Evolutionary conservation across 2,329 filamentous ascomycete genomes (phyloP).

Genomic region (Colletotrichum scovillei): DNA sequence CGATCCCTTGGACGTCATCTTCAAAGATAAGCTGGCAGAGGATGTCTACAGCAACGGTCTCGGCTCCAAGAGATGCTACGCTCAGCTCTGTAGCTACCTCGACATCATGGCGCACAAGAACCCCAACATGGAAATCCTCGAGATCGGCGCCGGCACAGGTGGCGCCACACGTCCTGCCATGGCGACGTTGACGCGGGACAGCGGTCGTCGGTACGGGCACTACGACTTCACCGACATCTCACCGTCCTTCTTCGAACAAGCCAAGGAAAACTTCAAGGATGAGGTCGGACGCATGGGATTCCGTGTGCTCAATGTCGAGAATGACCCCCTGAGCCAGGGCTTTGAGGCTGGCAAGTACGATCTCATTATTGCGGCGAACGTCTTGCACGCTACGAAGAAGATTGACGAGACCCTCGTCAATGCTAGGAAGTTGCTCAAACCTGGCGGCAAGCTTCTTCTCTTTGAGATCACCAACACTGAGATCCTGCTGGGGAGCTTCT

Average conservation of each 20-base stretch:
- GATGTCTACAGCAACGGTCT: conserved; percentile 40
- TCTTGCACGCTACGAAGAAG: conserved; percentile 44
- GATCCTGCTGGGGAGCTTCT: conserved; percentile 36
- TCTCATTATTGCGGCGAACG: conserved; percentile 45
- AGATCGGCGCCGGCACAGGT: conserved; percentile 51
- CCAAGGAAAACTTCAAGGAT: conserved; percentile 40
- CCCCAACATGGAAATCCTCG: conserved; percentile 47
- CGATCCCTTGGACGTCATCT: conserved; percentile 44
- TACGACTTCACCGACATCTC: conserved; percentile 55
- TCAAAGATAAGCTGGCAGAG: conserved; percentile 41
- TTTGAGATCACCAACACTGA: conserved; percentile 42
- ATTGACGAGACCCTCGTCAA: conserved; percentile 42
- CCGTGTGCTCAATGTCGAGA: conserved; percentile 48
- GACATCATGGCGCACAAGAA: conserved; percentile 43
- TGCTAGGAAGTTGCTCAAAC: conserved; percentile 41
- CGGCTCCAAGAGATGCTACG: conserved; percentile 36
- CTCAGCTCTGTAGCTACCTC: conserved; percentile 38
- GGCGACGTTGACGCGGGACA: conserved; percentile 29
- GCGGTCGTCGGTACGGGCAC: conserved; percentile 23
- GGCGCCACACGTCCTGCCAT: conserved; percentile 43
- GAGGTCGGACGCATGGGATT: conserved; percentile 43
- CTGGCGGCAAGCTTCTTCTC: conserved; percentile 45
- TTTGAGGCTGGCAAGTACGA: conserved; percentile 42
- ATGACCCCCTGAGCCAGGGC: conserved; percentile 42
- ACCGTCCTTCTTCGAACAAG: conserved; percentile 48